Evolutionary conservation across 371 early-diverging fungal genomes (phyloP).

Genomic region (Batkoa obscura): DNA sequence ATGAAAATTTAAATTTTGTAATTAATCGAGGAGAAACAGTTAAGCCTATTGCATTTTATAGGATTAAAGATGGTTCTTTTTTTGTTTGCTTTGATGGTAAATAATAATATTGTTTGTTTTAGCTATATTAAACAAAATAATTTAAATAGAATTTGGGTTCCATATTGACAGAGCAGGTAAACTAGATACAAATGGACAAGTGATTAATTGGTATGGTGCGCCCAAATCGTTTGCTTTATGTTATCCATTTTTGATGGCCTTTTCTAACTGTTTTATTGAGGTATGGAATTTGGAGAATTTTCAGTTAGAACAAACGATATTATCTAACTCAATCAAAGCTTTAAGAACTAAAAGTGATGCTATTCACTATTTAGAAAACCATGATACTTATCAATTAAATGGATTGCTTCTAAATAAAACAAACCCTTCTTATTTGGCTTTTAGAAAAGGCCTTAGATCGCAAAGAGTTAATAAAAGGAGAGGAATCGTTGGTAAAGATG

Average conservation of each 20-base stretch:
- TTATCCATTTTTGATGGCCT: constrained; percentile 73
- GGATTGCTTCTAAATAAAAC: background rate
- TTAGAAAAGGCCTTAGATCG: background rate
- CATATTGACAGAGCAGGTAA: constrained; percentile 72
- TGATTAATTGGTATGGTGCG: constrained; percentile 53
- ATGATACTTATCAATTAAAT: background rate
- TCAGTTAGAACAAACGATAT: constrained; percentile 34
- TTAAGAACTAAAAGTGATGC: constrained; percentile 21
- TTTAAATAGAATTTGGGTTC: constrained; percentile 53
- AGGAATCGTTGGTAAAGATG: constrained; percentile 2
- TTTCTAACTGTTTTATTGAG: constrained; percentile 72
- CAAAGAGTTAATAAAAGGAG: background rate
- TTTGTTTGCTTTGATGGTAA: constrained; percentile 69
- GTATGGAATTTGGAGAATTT: constrained; percentile 70
- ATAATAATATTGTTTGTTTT: background rate
- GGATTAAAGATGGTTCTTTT: constrained; percentile 49
- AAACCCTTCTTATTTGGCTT: background rate
- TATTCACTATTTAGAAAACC: constrained; percentile 6
- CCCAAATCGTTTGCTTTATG: constrained; percentile 50
- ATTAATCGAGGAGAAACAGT: constrained; percentile 36
- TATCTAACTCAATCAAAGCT: constrained; percentile 31
- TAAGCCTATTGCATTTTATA: constrained; percentile 65
- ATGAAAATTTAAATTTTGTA: constrained; percentile 63
- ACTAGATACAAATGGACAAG: constrained; percentile 42
- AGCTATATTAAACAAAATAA: background rate